These are phyloP conservation scores for Eucalyptus urophylla DNA, from an alignment of 345 rosid species.

Conservation along the genomic window DNA sequence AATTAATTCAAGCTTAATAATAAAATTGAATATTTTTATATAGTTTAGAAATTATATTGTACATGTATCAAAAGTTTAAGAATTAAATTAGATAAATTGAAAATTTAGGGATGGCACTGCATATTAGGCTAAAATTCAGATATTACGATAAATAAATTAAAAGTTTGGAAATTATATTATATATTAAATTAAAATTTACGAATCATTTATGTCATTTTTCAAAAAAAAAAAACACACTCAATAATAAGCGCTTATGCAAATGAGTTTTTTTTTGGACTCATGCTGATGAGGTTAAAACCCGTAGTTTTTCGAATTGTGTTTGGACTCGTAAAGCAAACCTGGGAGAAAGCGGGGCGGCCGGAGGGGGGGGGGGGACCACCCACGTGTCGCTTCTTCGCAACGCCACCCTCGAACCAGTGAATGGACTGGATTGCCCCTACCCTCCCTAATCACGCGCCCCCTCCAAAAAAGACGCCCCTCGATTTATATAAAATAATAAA, in stretches of 20 bases:
- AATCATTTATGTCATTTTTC: fast-evolving
- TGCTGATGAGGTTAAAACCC: not conserved
- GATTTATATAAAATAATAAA: not conserved
- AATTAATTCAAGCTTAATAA: no score
- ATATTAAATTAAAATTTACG: no score
- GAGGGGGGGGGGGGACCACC: not conserved
- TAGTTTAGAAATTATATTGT: no score
- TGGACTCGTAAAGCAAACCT: constrained; percentile 2
- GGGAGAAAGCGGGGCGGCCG: not conserved
- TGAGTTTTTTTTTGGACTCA: not conserved
- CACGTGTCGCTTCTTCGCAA: not conserved
- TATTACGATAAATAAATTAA: no score
- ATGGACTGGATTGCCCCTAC: not conserved
- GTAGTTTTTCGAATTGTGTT: not conserved
- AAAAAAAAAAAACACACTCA: not conserved
- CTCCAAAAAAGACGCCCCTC: not conserved
- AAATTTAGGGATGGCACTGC: fast-evolving
- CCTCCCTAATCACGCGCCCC: not conserved
- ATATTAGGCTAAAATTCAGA: fast-evolving
- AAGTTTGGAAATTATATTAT: no score
- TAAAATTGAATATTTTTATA: no score
- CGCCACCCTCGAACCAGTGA: not conserved
- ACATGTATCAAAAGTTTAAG: no score
- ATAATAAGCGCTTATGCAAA: not conserved
- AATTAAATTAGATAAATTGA: fast-evolving